Evolutionary conservation across 306 rosid species (phyloP), one percentile per base, ranked within the genome.

Genomic region (Prinsepia uniflora): DNA sequence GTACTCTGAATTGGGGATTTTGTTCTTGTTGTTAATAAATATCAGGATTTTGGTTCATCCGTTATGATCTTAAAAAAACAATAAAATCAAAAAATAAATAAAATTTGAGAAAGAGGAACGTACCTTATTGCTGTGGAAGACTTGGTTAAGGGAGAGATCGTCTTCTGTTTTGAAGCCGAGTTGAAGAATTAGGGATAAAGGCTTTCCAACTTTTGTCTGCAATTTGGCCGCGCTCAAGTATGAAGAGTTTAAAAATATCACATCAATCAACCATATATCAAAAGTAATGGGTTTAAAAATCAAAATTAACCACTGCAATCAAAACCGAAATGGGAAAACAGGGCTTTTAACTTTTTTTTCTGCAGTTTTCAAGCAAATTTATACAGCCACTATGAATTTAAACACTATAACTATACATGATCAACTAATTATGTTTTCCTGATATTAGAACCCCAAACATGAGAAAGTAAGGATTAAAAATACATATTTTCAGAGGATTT

Each of bases 261-360:
- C 4, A n/a, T 44, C 22, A 59, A 58, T 18, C 24, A 44, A 34
- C 3, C 39, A 36, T 52, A 49, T 34, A 30, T 9, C 65, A 60
- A 14, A 60, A 2, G 64, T 14, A 15, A 34, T 10, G 17, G 59
- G 59, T 10, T 39, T 36, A 50, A 50, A 48, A 68, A 50, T 39
- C 11, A 47, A 42, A 43, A 45, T 42, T 7, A 45, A 54, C 72
- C 11, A 18, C 5, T 45, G 6, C n/a, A 56, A 46, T 53, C 4
- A 57, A 39, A 43, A 74, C 68, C 68, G 44, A 67, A 19, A 36
- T 36, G 22, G 42, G 10, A 57, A 67, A 48, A 13, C 19, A n/a
- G 24, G 43, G 11, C 2, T 5, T 8, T 49, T 12, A n/a, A 14
- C 59, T 39, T 54, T 34, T n/a, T n/a, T 46, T 47, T 39, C 45